Conservation (phyloP, 1,139 yeast species). For the Blastobotrys illinoisensis region DNA sequence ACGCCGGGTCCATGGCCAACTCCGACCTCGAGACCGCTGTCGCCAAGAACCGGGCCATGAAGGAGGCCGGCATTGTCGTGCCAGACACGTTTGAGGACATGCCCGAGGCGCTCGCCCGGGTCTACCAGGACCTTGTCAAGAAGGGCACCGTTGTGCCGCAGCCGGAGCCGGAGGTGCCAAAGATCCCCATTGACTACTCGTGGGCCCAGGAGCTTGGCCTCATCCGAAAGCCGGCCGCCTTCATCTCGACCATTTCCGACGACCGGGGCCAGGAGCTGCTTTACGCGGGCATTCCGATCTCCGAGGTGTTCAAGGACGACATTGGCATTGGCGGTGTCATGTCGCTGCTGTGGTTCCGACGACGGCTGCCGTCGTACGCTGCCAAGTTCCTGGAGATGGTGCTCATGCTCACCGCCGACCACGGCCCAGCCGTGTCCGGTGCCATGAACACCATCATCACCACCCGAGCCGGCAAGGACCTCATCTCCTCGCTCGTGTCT, state of each 20-base stretch:
- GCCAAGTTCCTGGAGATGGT: constrained; percentile 45
- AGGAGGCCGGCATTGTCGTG: constrained; percentile 41
- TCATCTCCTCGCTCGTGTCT: constrained; percentile 42
- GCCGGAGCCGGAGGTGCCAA: constrained; percentile 42
- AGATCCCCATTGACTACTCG: constrained; percentile 44
- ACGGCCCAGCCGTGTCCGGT: constrained; percentile 45
- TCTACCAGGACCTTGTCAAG: constrained; percentile 37
- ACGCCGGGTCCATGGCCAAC: constrained; percentile 46
- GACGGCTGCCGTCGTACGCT: constrained; percentile 41
- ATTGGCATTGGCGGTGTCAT: constrained; percentile 46
- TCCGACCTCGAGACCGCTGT: constrained; percentile 42
- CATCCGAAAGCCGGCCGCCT: constrained; percentile 44
- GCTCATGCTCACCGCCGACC: constrained; percentile 45
- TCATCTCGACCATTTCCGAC: constrained; percentile 44
- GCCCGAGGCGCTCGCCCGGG: constrained; percentile 37
- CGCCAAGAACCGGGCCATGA: constrained; percentile 43
- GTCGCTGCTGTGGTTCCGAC: constrained; percentile 44
- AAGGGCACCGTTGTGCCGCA: constrained; percentile 36
- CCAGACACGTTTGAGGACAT: constrained; percentile 44
- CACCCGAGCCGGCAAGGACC: constrained; percentile 45
- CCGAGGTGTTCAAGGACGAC: constrained; percentile 44
- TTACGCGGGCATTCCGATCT: constrained; percentile 44
- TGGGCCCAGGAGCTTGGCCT: constrained; percentile 47
- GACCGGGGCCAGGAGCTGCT: constrained; percentile 44
- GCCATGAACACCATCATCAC: constrained; percentile 47